Conservation (phyloP, 805 yeast species). For the Blastobotrys chiropterorum region DNA sequence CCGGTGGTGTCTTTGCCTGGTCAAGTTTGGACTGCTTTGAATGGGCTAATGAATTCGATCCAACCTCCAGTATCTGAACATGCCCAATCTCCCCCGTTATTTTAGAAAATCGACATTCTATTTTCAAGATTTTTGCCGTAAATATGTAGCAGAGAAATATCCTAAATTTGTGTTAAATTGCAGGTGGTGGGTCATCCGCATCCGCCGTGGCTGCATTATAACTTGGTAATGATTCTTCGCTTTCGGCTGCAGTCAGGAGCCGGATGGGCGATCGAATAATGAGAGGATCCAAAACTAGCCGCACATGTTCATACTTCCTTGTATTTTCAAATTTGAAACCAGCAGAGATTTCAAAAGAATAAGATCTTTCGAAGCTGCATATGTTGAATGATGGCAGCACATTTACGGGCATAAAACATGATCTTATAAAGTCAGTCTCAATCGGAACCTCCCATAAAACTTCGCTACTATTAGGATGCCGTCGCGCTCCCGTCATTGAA, state of each 20-base stretch:
- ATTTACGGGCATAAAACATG: not conserved
- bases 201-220: not conserved
- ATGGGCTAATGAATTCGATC: constrained; percentile 28
- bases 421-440: not conserved
- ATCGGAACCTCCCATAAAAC: not conserved
- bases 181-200: not conserved
- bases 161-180: too few species aligned
- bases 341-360: not conserved
- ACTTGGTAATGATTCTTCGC: not conserved
- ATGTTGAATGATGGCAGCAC: not conserved
- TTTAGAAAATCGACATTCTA: constrained; percentile 22
- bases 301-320: not conserved
- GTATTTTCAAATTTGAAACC: not conserved
- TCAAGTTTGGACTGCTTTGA: constrained; percentile 33
- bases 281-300: not conserved
- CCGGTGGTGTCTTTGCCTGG: constrained; percentile 33
- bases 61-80: constrained; percentile 20
- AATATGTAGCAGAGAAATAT: constrained; percentile 5
- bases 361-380: not conserved
- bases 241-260: not conserved
- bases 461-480: not conserved
- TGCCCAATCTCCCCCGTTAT: constrained; percentile 7
- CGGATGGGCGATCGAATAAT: not conserved
- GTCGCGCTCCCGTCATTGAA: not conserved
- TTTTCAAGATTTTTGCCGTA: constrained; percentile 14